Base-by-base conservation (phyloP, 371 early-diverging fungal genomes). In the Mortierella sp. region DNA sequence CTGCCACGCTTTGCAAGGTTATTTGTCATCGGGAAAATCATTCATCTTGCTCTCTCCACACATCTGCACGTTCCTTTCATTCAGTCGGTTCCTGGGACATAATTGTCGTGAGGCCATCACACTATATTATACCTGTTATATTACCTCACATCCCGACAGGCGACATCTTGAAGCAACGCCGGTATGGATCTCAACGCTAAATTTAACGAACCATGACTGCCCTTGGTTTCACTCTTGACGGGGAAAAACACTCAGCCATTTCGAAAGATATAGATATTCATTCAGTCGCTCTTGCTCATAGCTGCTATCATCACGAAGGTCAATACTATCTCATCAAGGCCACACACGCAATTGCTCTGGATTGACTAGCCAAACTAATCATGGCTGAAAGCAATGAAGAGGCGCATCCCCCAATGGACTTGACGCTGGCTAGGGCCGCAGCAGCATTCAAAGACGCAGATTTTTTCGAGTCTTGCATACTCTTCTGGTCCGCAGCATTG, bases 381-480 rank as follows among this genome's bases (percentile, higher is more conserved):
- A 60, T 60, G 37, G 32, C 32, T 45, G 39, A 45, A 45, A 60
- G 51, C 37, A 35, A 8, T 22, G 16, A 32, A 18, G 39, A 45
- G 49, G 24, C 60, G n/a, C 51, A 64, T 22, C 47, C 43, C 12
- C 55, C 68, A 10, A 11, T 81, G 63, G 83, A 75, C 57, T 32
- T 81, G 61, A 81, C 63, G 0, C 57, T 81, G 10, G 70, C 70
- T 35, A 72, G 73, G 43, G 83, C 76, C 57, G 76, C 83, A 66
- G 83, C 76, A 54, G 76, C 83, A 18, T 81, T 81, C 64, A 68
- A 57, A 59, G 83, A 81, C 58, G 83, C 83, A 1, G 83, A 81
- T 55, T 81, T 81, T 60, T 81, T 81, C 51, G 83, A 81, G n/a
- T 66, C 83, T 26, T 39, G 66, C 39, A 47, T 73, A 28, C 76